phyloP scores from a whole-genome alignment of 2,329 filamentous ascomycete genomes.

The Trichoderma semiorbis region DNA sequence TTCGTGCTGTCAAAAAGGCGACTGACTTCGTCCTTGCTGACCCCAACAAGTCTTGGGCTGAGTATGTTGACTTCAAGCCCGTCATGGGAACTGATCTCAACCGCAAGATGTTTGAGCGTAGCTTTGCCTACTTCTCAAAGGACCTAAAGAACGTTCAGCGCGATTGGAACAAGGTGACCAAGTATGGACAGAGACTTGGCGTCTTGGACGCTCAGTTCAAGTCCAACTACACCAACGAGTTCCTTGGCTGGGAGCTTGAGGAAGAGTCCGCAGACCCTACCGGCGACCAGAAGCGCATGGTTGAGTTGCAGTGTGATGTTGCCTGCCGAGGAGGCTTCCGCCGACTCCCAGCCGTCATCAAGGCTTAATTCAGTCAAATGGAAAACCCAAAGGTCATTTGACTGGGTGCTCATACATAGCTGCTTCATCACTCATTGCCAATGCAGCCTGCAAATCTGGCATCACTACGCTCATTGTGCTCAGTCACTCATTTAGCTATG shows the following conservation, averaged over 20 bases:
- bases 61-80: conserved; percentile 71
- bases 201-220: conserved; percentile 61
- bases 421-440: conserved; percentile 2
- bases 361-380: neutral
- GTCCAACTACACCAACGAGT: conserved; percentile 74
- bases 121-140: conserved; percentile 71
- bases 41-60: conserved; percentile 61
- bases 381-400: neutral
- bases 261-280: conserved; percentile 63
- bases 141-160: conserved; percentile 71
- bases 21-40: conserved; percentile 67
- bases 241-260: conserved; percentile 63
- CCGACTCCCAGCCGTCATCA: conserved; percentile 34
- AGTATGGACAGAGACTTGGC: conserved; percentile 69
- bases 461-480: conserved; percentile 12
- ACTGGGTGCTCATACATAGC: neutral
- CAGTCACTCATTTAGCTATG: conserved; percentile 13
- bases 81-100: conserved; percentile 65
- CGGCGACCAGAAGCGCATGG: conserved; percentile 74
- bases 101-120: conserved; percentile 76
- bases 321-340: conserved; percentile 63
- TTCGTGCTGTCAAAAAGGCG: conserved; percentile 69
- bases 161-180: conserved; percentile 75
- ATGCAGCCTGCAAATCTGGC: conserved; percentile 3
- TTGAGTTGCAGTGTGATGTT: conserved; percentile 63